phyloP scores from a whole-genome alignment of 2,329 filamentous ascomycete genomes.

The Gaeumannomyces tritici region DNA sequence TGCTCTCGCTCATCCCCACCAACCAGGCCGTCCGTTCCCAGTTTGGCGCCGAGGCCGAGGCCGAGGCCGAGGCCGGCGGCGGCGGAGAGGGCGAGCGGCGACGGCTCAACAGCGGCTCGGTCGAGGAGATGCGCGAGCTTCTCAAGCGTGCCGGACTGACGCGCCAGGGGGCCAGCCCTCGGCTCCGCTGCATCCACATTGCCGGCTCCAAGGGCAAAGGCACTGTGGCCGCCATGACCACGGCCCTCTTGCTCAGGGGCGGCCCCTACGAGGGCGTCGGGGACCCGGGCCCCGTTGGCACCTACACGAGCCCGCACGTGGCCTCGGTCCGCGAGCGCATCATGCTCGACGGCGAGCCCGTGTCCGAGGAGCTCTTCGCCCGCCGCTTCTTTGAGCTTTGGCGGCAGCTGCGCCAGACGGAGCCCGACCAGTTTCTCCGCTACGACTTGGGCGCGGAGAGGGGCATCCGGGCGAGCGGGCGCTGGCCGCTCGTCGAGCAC shows the following conservation, averaged over 20 bases:
- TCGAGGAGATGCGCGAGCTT: conserved; percentile 78
- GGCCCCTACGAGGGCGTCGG: conserved; percentile 6
- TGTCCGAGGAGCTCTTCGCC: conserved; percentile 61
- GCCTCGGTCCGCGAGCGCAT: conserved; percentile 79
- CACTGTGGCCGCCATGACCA: conserved; percentile 75
- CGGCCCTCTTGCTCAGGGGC: conserved; percentile 57
- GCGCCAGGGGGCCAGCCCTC: conserved; percentile 28
- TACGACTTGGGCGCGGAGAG: not conserved
- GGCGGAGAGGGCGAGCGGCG: conserved; percentile 14
- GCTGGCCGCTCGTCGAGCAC: not conserved
- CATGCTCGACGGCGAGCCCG: conserved; percentile 62
- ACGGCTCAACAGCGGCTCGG: conserved; percentile 61
- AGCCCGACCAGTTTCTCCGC: conserved; percentile 13
- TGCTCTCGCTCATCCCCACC: conserved; percentile 68
- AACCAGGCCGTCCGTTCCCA: conserved; percentile 58
- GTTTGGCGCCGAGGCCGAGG: conserved; percentile 23
- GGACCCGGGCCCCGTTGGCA: conserved; percentile 44
- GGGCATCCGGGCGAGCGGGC: not conserved
- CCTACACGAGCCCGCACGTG: conserved; percentile 81
- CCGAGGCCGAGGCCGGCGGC: conserved; percentile 27
- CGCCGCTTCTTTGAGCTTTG: conserved; percentile 77
- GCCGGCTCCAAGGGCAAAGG: conserved; percentile 94
- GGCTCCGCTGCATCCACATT: conserved; percentile 60
- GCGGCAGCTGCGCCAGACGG: conserved; percentile 45
- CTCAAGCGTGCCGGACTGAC: conserved; percentile 66